A percentile compares a stretch with the other conserved stretches of the same genome.
phyloP scores from a whole-genome alignment of 441 rosid genomes.

The Adansonia rubrostipa region DNA sequence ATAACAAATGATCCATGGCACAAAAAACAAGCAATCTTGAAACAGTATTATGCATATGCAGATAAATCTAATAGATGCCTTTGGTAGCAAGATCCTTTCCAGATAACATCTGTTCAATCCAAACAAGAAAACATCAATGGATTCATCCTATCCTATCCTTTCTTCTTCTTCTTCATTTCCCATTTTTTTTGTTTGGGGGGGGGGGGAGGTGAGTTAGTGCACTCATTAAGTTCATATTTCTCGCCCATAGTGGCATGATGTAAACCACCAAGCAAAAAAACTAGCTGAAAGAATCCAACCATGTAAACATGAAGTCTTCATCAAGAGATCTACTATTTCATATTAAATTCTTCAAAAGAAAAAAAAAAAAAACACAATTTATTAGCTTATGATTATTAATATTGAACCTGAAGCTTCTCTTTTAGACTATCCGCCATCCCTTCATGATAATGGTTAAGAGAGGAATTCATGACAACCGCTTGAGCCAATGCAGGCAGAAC shows the following conservation, averaged over 20 bases:
- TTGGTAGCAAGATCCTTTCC: background rate
- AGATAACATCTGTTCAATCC: background rate
- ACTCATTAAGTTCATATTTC: conserved; percentile 2
- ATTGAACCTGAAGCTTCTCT: conserved; percentile 73
- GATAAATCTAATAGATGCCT: conserved; percentile 17
- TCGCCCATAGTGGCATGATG: background rate
- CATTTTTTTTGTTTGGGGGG: too few species aligned
- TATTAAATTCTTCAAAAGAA: background rate
- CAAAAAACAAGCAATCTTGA: background rate
- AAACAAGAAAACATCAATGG: conserved; percentile 4
- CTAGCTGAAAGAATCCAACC: background rate
- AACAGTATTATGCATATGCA: conserved; percentile 14
- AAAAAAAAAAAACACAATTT: background rate
- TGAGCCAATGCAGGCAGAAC: conserved; percentile 86
- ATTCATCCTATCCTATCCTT: background rate
- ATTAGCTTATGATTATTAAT: background rate
- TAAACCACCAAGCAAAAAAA: background rate
- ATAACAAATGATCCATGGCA: background rate
- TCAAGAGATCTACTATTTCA: background rate
- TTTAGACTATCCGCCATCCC: conserved; percentile 45
- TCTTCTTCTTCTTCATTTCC: background rate
- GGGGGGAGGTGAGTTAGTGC: background rate
- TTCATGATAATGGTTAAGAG: conserved; percentile 36
- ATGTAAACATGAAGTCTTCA: conserved; percentile 1
- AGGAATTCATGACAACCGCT: conserved; percentile 72